A percentile compares a stretch with the other conserved stretches of the same genome.
Evolutionary conservation across 225 moss, liverwort and hornwort species (phyloP).

Genomic region (Marchantia polymorpha): DNA sequence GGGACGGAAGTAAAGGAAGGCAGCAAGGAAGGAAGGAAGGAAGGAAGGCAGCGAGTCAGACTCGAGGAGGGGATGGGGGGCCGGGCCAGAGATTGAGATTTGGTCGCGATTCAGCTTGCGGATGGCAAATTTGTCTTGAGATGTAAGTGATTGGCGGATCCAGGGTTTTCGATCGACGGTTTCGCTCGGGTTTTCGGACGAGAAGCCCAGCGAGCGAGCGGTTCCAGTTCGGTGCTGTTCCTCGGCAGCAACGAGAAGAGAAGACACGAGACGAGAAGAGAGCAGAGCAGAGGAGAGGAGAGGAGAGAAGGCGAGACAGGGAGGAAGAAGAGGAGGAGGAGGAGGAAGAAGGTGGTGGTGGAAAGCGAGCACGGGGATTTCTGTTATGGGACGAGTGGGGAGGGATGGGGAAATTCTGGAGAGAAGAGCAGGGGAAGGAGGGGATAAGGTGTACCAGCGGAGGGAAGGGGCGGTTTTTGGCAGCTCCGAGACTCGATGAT

Average conservation of each 20-base stretch:
- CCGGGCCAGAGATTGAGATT: neutral
- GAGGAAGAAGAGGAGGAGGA: neutral
- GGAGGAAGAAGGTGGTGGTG: neutral
- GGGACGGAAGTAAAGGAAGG: neutral
- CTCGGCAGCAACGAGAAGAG: neutral
- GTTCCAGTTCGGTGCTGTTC: conserved; percentile 7
- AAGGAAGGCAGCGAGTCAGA: too few species aligned
- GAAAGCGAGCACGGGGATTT: neutral
- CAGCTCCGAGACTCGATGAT: conserved; percentile 22
- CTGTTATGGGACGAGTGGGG: conserved; percentile 12
- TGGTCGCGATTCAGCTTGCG: conserved; percentile 7
- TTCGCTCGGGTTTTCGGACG: conserved; percentile 9
- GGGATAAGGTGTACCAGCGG: conserved; percentile 18
- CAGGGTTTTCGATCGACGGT: conserved; percentile 24
- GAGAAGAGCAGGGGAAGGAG: conserved; percentile 28
- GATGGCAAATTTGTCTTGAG: conserved; percentile 17
- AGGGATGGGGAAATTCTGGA: conserved; percentile 25
- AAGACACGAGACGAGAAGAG: neutral
- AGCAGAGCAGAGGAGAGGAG: neutral
- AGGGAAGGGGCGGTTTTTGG: conserved; percentile 19
- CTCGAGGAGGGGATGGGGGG: neutral
- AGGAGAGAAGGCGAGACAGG: neutral
- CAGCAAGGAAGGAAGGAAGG: neutral
- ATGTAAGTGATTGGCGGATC: conserved; percentile 5
- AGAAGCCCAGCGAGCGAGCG: conserved; percentile 1